Evolutionary conservation across 116 monocot species (phyloP).

Genomic region (Dioscorea cayenensis): DNA sequence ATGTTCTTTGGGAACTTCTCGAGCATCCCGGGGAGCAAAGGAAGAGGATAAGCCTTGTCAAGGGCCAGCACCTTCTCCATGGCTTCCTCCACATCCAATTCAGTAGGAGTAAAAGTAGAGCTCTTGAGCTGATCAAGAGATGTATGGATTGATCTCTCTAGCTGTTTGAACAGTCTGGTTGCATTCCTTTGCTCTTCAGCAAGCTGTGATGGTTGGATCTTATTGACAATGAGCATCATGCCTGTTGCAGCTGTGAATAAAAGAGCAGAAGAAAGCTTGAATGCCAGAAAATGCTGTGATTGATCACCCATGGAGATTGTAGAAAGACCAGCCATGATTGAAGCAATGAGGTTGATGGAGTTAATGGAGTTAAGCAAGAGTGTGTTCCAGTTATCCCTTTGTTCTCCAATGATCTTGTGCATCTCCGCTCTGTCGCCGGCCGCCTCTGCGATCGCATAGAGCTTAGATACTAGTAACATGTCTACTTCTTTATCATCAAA

Average conservation of each 20-base stretch:
- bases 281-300: constrained; percentile 13
- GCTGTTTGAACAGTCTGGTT: constrained; percentile 46
- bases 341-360: constrained; percentile 22
- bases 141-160: constrained; percentile 39
- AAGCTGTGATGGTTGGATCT: constrained; percentile 77
- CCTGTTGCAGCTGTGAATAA: constrained; percentile 39
- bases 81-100: constrained; percentile 27
- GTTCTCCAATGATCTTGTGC: constrained; percentile 57
- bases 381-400: constrained; percentile 63
- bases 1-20: constrained; percentile 58
- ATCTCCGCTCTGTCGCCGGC: constrained; percentile 62
- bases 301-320: neutral
- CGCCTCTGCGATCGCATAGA: constrained; percentile 21
- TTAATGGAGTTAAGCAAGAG: constrained; percentile 45
- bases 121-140: constrained; percentile 7
- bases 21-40: constrained; percentile 53
- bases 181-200: constrained; percentile 81
- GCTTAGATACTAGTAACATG: neutral
- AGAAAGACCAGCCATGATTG: constrained; percentile 7
- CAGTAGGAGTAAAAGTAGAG: neutral
- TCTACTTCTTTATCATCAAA: neutral
- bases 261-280: constrained; percentile 35
- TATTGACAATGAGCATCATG: constrained; percentile 45
- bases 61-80: constrained; percentile 51
- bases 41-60: constrained; percentile 65